These are phyloP conservation scores for Wickerhamomyces sydowiorum DNA, from an alignment of 805 yeast species.

Conservation along the genomic window DNA sequence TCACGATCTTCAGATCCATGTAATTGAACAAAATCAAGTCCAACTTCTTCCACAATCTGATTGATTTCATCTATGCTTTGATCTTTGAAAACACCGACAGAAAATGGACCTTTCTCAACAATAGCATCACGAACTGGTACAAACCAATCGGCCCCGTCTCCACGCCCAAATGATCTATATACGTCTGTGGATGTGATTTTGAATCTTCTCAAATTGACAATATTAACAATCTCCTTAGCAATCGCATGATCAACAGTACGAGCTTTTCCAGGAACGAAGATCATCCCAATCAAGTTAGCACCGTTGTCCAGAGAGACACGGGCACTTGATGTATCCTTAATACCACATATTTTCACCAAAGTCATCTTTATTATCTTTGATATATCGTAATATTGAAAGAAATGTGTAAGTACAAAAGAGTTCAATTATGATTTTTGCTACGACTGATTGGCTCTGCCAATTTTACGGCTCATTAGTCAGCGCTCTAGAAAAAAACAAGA, in stretches of 20 bases:
- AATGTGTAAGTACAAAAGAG: no score
- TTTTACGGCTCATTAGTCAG: no score
- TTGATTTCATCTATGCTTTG: slow-evolving; percentile 64
- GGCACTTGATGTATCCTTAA: slow-evolving; percentile 66
- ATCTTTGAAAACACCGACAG: slow-evolving; percentile 90
- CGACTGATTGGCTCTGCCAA: slow-evolving; percentile 34
- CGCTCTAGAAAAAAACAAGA: not conserved
- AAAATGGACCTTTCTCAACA: slow-evolving; percentile 47
- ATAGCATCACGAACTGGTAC: slow-evolving; percentile 17
- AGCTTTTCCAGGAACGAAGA: slow-evolving; percentile 75
- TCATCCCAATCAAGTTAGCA: slow-evolving; percentile 77
- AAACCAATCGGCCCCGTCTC: not conserved
- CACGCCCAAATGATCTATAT: not conserved
- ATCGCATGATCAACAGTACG: slow-evolving; percentile 53
- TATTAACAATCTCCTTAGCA: slow-evolving; percentile 41
- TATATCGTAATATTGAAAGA: not conserved
- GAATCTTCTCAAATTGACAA: slow-evolving; percentile 25
- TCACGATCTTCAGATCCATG: slow-evolving; percentile 71
- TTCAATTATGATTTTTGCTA: not conserved
- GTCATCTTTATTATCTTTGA: slow-evolving; percentile 11
- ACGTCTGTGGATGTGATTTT: slow-evolving; percentile 9
- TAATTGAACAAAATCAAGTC: slow-evolving; percentile 75
- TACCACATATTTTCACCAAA: slow-evolving; percentile 83
- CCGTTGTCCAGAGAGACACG: slow-evolving; percentile 60
- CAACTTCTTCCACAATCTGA: slow-evolving; percentile 31